Conservation (phyloP, 2,329 filamentous ascomycete species). For the Pseudogymnoascus sp. region DNA sequence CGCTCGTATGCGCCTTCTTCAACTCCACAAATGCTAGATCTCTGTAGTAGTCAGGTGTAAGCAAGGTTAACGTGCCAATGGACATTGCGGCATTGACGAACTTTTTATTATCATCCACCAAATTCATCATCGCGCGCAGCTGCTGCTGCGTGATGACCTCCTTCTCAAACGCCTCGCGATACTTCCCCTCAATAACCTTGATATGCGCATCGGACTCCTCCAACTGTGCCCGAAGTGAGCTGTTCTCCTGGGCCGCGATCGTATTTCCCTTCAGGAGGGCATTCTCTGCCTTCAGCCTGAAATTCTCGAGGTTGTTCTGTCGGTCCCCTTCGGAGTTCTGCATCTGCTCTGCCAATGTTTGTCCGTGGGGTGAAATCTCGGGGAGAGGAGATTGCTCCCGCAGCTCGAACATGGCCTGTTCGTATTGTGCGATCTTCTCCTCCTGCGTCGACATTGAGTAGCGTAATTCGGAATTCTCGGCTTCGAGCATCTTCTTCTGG, state of each 20-base stretch:
- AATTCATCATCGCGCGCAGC: conserved; percentile 47
- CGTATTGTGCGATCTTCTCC: conserved; percentile 37
- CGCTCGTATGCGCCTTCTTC: conserved; percentile 40
- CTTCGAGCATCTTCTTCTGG: conserved; percentile 41
- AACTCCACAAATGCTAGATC: conserved; percentile 47
- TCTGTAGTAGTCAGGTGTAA: conserved; percentile 43
- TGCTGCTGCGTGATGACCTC: conserved; percentile 51
- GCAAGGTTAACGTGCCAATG: conserved; percentile 31
- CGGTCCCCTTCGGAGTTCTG: conserved; percentile 35
- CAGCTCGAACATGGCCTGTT: conserved; percentile 43
- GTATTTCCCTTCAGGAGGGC: conserved; percentile 49
- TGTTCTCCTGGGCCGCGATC: conserved; percentile 47
- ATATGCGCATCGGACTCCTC: conserved; percentile 46
- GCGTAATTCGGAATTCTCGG: conserved; percentile 31
- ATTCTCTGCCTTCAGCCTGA: conserved; percentile 56
- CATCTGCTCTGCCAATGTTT: conserved; percentile 54
- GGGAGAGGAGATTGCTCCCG: conserved; percentile 42
- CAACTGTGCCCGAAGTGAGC: conserved; percentile 47
- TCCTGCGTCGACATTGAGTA: conserved; percentile 27
- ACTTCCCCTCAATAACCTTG: conserved; percentile 46
- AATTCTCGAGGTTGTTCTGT: conserved; percentile 39
- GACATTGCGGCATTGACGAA: conserved; percentile 30
- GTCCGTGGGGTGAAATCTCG: background rate
- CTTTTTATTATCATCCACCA: conserved; percentile 33
- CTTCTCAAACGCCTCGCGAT: conserved; percentile 52